Percentiles rank a stretch among this genome's conserved stretches.
These are phyloP conservation scores for Kwoniella sp. DNA, from an alignment of 768 basidiomycete species.

Conservation along the genomic window DNA sequence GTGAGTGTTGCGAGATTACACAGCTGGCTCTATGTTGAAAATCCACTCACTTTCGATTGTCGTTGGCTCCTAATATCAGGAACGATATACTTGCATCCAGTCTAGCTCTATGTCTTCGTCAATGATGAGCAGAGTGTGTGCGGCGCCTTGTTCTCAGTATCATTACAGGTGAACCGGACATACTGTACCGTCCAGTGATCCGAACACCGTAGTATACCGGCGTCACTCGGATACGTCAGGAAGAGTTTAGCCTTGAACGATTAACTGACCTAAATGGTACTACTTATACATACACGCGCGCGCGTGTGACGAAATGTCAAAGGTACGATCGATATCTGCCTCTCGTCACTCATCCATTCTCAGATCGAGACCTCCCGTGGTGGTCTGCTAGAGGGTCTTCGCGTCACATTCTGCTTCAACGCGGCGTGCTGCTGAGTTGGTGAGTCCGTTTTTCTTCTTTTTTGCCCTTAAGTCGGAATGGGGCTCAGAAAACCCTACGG, in stretches of 20 bases:
- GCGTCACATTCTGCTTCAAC: slow-evolving; percentile 29
- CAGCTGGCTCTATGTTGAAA: no score
- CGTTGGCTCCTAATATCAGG: no score
- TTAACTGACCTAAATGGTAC: no score
- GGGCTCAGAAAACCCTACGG: no score
- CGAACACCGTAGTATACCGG: background rate
- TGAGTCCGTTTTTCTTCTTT: background rate
- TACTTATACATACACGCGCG: no score
- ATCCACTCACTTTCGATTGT: no score
- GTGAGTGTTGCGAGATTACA: slow-evolving; percentile 43
- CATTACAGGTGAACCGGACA: slow-evolving; percentile 28
- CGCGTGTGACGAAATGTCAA: slow-evolving; percentile 9
- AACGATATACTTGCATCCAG: slow-evolving; percentile 27
- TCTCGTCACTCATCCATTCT: slow-evolving; percentile 28
- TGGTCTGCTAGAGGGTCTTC: slow-evolving; percentile 16
- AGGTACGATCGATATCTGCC: slow-evolving; percentile 29
- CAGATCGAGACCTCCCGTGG: slow-evolving; percentile 5
- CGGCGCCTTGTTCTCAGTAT: slow-evolving; percentile 36
- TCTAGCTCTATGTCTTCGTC: slow-evolving; percentile 3
- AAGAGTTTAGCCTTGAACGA: no score
- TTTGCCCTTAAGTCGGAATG: background rate
- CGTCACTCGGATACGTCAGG: no score
- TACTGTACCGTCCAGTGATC: slow-evolving; percentile 25
- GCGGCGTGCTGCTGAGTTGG: slow-evolving; percentile 27
- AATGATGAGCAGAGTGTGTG: slow-evolving; percentile 36